These are phyloP conservation scores for Cystobasidium onofrii DNA, from an alignment of 768 basidiomycete genomes.

Conservation along the genomic window DNA sequence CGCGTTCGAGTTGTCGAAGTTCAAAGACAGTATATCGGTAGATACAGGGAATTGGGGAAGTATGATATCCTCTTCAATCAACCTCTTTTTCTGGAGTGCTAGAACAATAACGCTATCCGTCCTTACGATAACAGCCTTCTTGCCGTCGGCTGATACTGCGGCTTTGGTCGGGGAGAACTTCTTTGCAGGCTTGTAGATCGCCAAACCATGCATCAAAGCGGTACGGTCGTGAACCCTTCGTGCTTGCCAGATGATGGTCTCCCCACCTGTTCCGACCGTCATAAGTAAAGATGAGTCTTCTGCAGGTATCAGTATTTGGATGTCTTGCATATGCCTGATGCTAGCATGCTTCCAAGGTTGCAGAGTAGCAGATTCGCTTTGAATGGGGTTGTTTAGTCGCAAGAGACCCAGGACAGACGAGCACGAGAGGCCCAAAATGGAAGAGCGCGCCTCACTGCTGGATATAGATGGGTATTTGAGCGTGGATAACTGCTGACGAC, in stretches of 20 bases:
- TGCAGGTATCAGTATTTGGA: background rate
- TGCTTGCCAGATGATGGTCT: conserved; percentile 7
- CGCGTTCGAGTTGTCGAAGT: conserved; percentile 5
- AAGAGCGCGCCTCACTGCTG: background rate
- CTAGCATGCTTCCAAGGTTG: background rate
- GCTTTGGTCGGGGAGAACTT: background rate
- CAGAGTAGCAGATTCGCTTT: background rate
- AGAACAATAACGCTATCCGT: background rate
- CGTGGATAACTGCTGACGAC: background rate
- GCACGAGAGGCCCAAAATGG: background rate
- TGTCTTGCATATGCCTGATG: background rate
- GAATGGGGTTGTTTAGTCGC: background rate
- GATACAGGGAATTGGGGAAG: background rate
- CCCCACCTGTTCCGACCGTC: background rate
- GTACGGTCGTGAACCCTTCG: background rate
- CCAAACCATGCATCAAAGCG: background rate
- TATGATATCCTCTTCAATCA: background rate
- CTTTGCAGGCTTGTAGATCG: background rate
- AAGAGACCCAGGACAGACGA: background rate
- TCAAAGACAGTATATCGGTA: background rate
- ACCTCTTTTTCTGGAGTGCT: background rate
- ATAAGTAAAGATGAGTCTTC: background rate
- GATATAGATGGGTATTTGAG: background rate
- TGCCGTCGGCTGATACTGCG: background rate
- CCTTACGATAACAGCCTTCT: conserved; percentile 23